Conservation (phyloP, 306 rosid species). For the Abrus precatorius region DNA sequence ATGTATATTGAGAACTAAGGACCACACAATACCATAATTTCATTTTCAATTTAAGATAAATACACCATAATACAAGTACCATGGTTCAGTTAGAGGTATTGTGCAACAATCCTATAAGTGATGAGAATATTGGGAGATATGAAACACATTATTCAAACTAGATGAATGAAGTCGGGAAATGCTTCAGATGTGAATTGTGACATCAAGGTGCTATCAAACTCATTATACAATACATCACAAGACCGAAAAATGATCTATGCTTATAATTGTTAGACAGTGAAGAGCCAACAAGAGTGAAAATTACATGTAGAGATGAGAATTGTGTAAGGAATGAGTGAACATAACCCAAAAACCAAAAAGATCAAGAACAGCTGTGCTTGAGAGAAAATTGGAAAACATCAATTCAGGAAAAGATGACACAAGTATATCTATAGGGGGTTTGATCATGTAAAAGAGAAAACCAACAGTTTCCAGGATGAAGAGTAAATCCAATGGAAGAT, state of each 20-base stretch:
- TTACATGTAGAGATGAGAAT: not conserved
- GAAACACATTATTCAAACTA: not conserved
- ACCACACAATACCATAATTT: not conserved
- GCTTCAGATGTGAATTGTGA: not conserved
- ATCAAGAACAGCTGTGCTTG: not conserved
- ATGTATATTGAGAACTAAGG: not conserved
- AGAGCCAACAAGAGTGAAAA: not conserved
- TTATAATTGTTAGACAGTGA: not conserved
- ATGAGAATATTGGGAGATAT: not conserved
- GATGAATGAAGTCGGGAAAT: not conserved
- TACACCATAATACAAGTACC: not conserved
- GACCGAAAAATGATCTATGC: not conserved
- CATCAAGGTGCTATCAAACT: not conserved
- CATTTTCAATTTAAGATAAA: not conserved
- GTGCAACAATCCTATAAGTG: not conserved
- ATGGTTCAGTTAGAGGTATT: not conserved
- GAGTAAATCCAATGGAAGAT: conserved; percentile 15
- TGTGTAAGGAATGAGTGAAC: not conserved
- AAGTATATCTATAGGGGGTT: not conserved
- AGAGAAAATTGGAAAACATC: not conserved
- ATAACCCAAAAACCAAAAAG: not conserved
- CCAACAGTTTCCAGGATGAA: not conserved
- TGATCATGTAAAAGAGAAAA: not conserved
- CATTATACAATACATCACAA: not conserved
- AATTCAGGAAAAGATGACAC: not conserved